Conservation (phyloP, 495 filamentous ascomycete genomes). For the Evansstolkia leycettana region DNA sequence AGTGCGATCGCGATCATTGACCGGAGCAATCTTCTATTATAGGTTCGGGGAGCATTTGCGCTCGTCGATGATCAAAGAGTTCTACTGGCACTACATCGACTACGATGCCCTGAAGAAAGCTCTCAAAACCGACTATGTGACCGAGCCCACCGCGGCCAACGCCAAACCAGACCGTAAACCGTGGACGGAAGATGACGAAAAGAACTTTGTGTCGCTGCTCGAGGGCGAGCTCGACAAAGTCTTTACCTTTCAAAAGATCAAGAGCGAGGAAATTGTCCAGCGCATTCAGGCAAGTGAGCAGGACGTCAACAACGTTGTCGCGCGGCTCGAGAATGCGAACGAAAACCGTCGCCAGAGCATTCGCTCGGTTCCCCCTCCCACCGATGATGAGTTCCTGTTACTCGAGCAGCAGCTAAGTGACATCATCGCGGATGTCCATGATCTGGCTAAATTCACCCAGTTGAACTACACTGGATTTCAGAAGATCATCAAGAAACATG, state of each 20-base stretch:
- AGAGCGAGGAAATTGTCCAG: constrained; percentile 84
- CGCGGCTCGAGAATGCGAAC: constrained; percentile 40
- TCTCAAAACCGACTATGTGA: constrained; percentile 61
- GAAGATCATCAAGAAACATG: constrained; percentile 99
- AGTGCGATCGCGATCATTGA: constrained; percentile 2
- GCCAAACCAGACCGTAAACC: constrained; percentile 44
- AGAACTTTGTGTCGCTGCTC: constrained; percentile 70
- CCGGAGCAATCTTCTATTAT: constrained; percentile 20
- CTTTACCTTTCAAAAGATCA: constrained; percentile 89
- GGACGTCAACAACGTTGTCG: constrained; percentile 80
- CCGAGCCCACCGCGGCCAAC: constrained; percentile 39
- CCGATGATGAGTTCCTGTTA: constrained; percentile 86
- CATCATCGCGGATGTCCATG: constrained; percentile 97
- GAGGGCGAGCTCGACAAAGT: constrained; percentile 94
- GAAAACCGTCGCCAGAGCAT: constrained; percentile 12
- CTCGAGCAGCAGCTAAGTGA: constrained; percentile 93
- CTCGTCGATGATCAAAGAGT: constrained; percentile 87
- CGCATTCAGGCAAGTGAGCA: constrained; percentile 76
- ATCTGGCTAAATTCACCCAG: constrained; percentile 96
- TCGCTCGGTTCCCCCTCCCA: constrained; percentile 25
- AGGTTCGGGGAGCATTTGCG: constrained; percentile 97
- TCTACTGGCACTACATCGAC: constrained; percentile 92
- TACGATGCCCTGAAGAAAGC: constrained; percentile 88
- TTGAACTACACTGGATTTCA: constrained; percentile 98
- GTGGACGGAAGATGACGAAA: constrained; percentile 92